Conservation (phyloP, 2,329 filamentous ascomycete genomes). For the Sporothrix brunneoviolacea region DNA sequence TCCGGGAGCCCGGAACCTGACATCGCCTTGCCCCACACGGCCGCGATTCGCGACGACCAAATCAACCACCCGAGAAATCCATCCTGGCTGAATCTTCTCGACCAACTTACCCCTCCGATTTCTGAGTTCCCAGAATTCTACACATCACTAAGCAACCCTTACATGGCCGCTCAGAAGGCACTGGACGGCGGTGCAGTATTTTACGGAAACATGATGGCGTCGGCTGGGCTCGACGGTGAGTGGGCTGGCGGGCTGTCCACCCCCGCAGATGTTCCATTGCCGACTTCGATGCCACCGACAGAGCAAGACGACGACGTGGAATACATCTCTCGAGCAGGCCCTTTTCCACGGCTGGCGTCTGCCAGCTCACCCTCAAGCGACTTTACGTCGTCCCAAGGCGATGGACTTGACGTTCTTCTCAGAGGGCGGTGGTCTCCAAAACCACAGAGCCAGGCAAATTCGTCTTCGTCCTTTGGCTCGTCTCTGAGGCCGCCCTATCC, state of each 20-base stretch:
- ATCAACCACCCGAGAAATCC: slow-evolving; percentile 2
- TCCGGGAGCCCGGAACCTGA: slow-evolving; percentile 8
- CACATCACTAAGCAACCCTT: slow-evolving; percentile 23
- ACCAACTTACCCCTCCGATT: slow-evolving; percentile 5
- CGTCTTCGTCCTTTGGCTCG: background rate
- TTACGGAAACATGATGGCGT: slow-evolving; percentile 2
- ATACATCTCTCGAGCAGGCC: background rate
- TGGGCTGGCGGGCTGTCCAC: background rate
- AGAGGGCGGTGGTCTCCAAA: background rate
- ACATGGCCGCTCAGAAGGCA: slow-evolving; percentile 2
- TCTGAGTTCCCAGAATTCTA: slow-evolving; percentile 15
- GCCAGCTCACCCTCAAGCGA: background rate
- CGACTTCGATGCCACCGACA: background rate
- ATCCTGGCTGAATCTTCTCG: slow-evolving; percentile 7
- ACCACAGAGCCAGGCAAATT: background rate
- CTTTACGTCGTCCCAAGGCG: background rate
- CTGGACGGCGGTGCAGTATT: slow-evolving; percentile 7
- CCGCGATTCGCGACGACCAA: background rate
- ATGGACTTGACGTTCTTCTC: background rate
- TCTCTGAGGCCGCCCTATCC: background rate
- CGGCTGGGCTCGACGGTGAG: background rate
- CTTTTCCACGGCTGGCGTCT: background rate
- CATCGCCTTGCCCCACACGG: background rate
- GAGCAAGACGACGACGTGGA: slow-evolving; percentile 5
- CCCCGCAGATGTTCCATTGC: background rate